These are phyloP conservation scores for Gossypium schwendimanii DNA, from an alignment of 441 rosid genomes.

Conservation along the genomic window DNA sequence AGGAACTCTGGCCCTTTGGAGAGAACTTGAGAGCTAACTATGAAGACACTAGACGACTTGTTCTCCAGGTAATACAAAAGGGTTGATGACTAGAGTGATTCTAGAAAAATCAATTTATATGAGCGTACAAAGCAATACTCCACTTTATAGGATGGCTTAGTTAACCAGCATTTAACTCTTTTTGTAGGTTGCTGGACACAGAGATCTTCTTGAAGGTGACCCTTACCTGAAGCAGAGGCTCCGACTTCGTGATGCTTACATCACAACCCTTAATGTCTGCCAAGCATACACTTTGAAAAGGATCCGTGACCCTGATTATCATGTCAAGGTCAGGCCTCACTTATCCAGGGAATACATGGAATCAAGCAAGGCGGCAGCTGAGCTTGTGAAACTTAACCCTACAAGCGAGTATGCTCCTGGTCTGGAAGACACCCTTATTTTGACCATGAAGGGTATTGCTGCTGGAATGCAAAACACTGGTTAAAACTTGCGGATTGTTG, in stretches of 20 bases:
- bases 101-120: background rate
- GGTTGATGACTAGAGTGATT: background rate
- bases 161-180: background rate
- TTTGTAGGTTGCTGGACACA: slow-evolving; percentile 47
- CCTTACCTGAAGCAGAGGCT: slow-evolving; percentile 60
- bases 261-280: slow-evolving; percentile 49
- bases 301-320: slow-evolving; percentile 39
- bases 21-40: slow-evolving; percentile 40
- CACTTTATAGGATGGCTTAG: background rate
- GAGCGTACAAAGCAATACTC: background rate
- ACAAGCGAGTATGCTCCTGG: slow-evolving; percentile 55
- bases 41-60: slow-evolving; percentile 43
- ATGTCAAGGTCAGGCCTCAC: slow-evolving; percentile 43
- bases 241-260: slow-evolving; percentile 52
- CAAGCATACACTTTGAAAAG: slow-evolving; percentile 48
- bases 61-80: slow-evolving; percentile 38
- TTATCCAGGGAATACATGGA: slow-evolving; percentile 38
- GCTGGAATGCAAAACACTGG: slow-evolving; percentile 66
- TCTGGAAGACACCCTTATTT: slow-evolving; percentile 46
- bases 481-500: slow-evolving; percentile 7
- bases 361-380: slow-evolving; percentile 44
- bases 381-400: slow-evolving; percentile 54
- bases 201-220: slow-evolving; percentile 60
- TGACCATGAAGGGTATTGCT: slow-evolving; percentile 67
- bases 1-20: slow-evolving; percentile 44